phyloP scores from a whole-genome alignment of 1,139 yeast species.

The Blastobotrys buckinghamii region DNA sequence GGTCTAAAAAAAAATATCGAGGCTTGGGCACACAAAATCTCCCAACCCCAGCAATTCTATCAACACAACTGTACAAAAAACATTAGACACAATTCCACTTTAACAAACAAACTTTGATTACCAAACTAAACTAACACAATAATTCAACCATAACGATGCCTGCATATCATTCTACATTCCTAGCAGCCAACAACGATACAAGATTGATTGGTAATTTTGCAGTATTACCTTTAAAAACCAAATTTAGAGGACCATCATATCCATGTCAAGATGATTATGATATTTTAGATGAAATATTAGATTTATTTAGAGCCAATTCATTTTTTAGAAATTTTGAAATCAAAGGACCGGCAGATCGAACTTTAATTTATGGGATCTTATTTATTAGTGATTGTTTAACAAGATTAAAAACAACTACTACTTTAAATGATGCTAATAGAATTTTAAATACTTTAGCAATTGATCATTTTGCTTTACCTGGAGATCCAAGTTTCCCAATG shows the following conservation, averaged over 20 bases:
- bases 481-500: constrained; percentile 90
- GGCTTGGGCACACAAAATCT: no score
- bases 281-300: constrained; percentile 83
- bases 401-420: constrained; percentile 40
- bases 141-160: constrained; percentile 4
- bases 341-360: constrained; percentile 90
- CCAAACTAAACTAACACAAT: no score
- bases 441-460: constrained; percentile 75
- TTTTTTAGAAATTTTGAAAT: constrained; percentile 96
- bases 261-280: constrained; percentile 82
- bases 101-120: background rate
- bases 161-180: constrained; percentile 89
- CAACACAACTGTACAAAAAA: background rate
- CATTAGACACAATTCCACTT: background rate
- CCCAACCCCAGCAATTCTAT: background rate
- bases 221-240: constrained; percentile 75
- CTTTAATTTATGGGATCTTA: constrained; percentile 92
- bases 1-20: no score
- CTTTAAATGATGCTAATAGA: constrained; percentile 60
- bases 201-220: constrained; percentile 59
- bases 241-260: constrained; percentile 86
- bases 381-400: constrained; percentile 81
- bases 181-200: constrained; percentile 38
- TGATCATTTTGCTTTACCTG: constrained; percentile 88
- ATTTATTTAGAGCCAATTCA: constrained; percentile 90